phyloP scores from a whole-genome alignment of 441 rosid species.

The Aquilaria agallochum region DNA sequence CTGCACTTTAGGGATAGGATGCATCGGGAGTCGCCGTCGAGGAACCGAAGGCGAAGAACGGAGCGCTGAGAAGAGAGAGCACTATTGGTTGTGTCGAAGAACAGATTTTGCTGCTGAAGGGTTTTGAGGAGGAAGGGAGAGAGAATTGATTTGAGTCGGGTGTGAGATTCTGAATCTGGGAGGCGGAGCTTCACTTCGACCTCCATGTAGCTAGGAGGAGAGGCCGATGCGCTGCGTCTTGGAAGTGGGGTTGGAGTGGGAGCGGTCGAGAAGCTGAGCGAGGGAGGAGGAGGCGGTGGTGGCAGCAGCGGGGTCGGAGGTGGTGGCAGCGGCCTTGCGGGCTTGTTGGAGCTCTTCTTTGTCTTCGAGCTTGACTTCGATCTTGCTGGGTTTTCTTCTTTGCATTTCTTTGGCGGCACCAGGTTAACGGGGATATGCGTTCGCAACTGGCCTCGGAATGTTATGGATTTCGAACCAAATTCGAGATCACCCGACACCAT shows the following conservation, averaged over 20 bases:
- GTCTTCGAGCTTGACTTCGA: conserved; percentile 84
- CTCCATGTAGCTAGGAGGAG: conserved; percentile 48
- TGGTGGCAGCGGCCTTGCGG: conserved; percentile 33
- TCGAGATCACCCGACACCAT: too few relatives aligned
- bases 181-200: conserved; percentile 77
- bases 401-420: conserved; percentile 41
- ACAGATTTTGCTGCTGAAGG: conserved; percentile 57
- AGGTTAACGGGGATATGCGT: too few relatives aligned
- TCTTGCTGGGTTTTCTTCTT: conserved; percentile 74
- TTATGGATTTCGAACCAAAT: too few relatives aligned
- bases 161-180: conserved; percentile 36
- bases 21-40: conserved; percentile 37
- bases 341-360: conserved; percentile 78
- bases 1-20: conserved; percentile 64
- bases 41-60: conserved; percentile 71
- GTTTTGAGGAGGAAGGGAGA: conserved; percentile 50
- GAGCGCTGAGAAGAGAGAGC: conserved; percentile 55
- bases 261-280: conserved; percentile 46
- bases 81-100: conserved; percentile 54
- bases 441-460: too few relatives aligned
- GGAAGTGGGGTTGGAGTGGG: conserved; percentile 41
- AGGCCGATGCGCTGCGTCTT: conserved; percentile 71
- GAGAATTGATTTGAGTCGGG: conserved; percentile 44
- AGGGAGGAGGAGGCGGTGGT: conserved; percentile 20
- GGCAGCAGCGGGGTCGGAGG: conserved; percentile 18